Evolutionary conservation across 148 eudicot species (phyloP).

Genomic region (Rhododendron ovatum): DNA sequence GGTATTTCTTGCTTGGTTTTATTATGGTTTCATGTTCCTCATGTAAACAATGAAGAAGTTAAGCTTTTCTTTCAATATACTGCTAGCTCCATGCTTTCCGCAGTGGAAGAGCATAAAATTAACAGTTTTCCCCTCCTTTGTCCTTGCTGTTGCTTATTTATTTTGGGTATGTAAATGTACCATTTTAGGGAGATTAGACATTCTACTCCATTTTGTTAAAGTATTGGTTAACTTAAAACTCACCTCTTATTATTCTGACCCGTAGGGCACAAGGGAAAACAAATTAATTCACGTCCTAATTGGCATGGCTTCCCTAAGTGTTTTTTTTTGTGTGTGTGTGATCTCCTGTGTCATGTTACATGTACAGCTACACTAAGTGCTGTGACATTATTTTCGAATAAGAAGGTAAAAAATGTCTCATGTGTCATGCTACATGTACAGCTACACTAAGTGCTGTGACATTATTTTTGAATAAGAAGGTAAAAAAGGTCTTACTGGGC

Average conservation of each 20-base stretch:
- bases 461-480: background rate
- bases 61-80: background rate
- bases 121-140: background rate
- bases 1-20: background rate
- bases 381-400: background rate
- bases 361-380: background rate
- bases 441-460: background rate
- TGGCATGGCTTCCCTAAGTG: background rate
- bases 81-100: background rate
- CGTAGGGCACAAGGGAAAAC: background rate
- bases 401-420: background rate
- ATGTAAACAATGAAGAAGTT: background rate
- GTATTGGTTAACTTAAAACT: background rate
- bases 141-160: background rate
- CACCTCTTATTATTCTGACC: background rate
- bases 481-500: background rate
- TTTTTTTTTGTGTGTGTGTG: background rate
- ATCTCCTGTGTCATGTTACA: background rate
- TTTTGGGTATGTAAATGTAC: background rate
- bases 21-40: background rate
- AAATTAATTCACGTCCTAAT: background rate
- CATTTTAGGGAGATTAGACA: background rate
- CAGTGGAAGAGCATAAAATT: background rate
- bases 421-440: background rate
- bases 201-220: background rate